phyloP scores from a whole-genome alignment of 345 rosid genomes.

The Brassica carinata region DNA sequence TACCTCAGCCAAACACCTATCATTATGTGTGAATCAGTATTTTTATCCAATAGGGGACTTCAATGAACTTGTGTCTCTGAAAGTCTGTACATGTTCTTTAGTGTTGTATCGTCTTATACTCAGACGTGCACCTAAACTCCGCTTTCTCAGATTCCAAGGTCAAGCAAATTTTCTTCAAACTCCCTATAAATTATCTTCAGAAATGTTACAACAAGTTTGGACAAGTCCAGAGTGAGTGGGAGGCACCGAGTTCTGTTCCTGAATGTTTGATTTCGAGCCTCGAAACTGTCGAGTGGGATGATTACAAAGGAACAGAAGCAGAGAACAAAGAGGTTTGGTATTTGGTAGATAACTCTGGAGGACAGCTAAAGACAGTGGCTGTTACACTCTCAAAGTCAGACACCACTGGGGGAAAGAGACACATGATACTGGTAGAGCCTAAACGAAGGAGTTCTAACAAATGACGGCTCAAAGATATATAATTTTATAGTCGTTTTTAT shows the following conservation, averaged over 20 bases:
- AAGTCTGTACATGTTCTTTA: background rate
- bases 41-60: background rate
- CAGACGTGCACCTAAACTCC: constrained; percentile 32
- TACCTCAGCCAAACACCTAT: background rate
- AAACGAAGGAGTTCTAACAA: background rate
- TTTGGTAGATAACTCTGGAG: background rate
- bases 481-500: no score
- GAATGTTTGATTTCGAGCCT: constrained; percentile 14
- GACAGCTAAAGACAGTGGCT: background rate
- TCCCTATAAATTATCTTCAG: no score
- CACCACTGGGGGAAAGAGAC: background rate
- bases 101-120: background rate
- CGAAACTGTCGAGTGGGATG: constrained; percentile 12
- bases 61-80: constrained; percentile 3
- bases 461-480: background rate
- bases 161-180: no score
- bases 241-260: background rate
- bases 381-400: background rate
- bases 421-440: background rate
- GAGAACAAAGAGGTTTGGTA: background rate
- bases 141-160: constrained; percentile 24
- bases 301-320: constrained; percentile 2
- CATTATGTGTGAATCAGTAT: background rate
- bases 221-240: background rate
- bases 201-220: no score